Conservation (phyloP, 2,329 filamentous ascomycete genomes). For the Xylaria sp. region DNA sequence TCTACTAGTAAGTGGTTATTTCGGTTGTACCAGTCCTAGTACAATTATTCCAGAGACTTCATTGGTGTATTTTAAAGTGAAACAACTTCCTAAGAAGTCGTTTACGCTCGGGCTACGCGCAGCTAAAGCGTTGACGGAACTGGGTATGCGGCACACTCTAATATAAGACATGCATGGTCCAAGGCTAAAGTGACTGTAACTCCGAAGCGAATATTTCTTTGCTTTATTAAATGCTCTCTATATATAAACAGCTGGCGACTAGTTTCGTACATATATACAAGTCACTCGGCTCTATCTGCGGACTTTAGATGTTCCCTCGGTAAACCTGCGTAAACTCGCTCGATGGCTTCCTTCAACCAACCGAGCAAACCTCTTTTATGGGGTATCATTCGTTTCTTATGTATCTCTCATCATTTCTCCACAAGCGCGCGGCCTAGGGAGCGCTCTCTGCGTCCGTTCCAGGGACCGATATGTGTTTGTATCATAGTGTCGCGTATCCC, state of each 20-base stretch:
- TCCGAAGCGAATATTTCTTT: slow-evolving; percentile 45
- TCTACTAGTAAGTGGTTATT: too few species aligned
- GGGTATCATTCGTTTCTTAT: slow-evolving; percentile 37
- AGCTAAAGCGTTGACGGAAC: too few species aligned
- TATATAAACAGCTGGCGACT: slow-evolving; percentile 40
- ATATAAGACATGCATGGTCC: background rate
- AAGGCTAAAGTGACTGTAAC: background rate
- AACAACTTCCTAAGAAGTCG: too few species aligned
- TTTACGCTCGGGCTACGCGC: too few species aligned
- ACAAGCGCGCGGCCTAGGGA: slow-evolving; percentile 5
- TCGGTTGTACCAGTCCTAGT: too few species aligned
- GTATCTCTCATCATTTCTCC: slow-evolving; percentile 5
- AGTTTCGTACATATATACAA: slow-evolving; percentile 14
- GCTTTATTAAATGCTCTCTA: slow-evolving; percentile 47
- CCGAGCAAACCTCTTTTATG: slow-evolving; percentile 12
- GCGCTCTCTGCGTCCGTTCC: slow-evolving; percentile 21
- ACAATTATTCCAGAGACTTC: too few species aligned
- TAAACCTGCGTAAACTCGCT: slow-evolving; percentile 14
- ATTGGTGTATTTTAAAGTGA: too few species aligned
- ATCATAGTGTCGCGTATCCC: background rate
- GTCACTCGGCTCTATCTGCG: slow-evolving; percentile 27
- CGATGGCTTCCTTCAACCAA: background rate
- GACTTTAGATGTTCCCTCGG: slow-evolving; percentile 21
- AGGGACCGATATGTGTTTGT: slow-evolving; percentile 15
- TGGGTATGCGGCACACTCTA: too few species aligned